Evolutionary conservation across 202 grass and related monocot species (phyloP), one percentile per base, ranked within the genome.

Genomic region (Tripidium arundinaceum): DNA sequence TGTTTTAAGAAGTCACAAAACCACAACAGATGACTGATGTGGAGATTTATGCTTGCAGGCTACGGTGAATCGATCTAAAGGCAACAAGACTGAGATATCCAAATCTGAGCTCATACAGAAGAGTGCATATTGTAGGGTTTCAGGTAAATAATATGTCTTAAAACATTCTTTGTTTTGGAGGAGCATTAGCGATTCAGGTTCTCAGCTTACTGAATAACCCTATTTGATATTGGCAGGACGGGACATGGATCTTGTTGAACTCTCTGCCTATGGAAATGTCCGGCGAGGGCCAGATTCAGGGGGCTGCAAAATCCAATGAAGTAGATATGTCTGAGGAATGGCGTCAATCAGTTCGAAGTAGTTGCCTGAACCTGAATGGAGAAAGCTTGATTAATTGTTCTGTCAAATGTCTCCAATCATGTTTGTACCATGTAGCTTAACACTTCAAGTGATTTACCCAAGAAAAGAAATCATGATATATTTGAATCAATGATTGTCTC

Each of bases 121-220:
- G 78, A 99, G 96, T 81, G 88, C 92, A 39, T 99, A 95, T 64
- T 96, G 92, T 83, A 93, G 96, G 85, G 92, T 99, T 82, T 93
- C 90, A 72, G 92, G 96, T 95, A 87, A 60, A 19, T 41, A 65
- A 18, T 62, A 11, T 68, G 29, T 52, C n/a, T 72, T 77, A n/a
- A 46, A 70, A 36, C 60, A 37, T 54, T 29, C 8, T 73, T 63
- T 24, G 38, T 68, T 60, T 80, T 57, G 15, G 11, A 59, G 64
- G 64, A 71, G 6, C 68, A 37, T 70, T 55, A 76, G 36, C 73
- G 76, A 74, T 65, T 72, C 7, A 46, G 27, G 36, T 42, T 15
- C 42, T 43, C 7, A 76, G 50, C 45, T 81, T 73, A 52, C 28
- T 83, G 52, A 68, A 15, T 68, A 75, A 83, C 46, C 69, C 50